These are phyloP conservation scores for Xylaria palmicola DNA, from an alignment of 495 filamentous ascomycete genomes.

Conservation along the genomic window DNA sequence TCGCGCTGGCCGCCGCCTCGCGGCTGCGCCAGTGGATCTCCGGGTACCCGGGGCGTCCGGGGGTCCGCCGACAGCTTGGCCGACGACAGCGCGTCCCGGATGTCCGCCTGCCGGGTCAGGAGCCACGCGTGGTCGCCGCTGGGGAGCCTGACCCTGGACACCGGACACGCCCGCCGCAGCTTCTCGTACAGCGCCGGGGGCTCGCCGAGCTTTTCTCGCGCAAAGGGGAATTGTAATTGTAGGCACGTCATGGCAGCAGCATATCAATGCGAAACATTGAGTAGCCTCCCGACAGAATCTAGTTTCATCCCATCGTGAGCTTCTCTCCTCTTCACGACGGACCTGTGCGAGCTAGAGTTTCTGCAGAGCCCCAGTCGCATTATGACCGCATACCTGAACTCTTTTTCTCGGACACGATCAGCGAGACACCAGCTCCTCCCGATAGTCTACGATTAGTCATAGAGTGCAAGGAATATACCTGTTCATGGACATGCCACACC, in stretches of 20 bases:
- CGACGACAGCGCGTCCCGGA: slow-evolving; percentile 43
- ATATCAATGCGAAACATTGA: no score
- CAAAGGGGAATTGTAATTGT: slow-evolving; percentile 51
- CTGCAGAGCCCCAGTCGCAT: not conserved
- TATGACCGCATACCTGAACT: slow-evolving; percentile 1
- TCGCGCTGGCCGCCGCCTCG: no score
- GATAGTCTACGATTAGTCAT: not conserved
- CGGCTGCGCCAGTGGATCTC: slow-evolving; percentile 29
- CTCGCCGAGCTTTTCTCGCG: slow-evolving; percentile 36
- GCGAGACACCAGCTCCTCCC: not conserved
- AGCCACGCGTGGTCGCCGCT: slow-evolving; percentile 46
- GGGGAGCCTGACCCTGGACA: slow-evolving; percentile 45
- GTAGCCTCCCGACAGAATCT: no score
- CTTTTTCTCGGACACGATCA: not conserved
- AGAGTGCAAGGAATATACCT: not conserved
- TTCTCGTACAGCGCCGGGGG: slow-evolving; percentile 43
- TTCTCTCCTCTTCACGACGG: not conserved
- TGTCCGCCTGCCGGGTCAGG: slow-evolving; percentile 45
- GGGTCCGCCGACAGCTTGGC: slow-evolving; percentile 37
- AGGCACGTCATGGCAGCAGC: no score
- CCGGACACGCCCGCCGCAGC: slow-evolving; percentile 38
- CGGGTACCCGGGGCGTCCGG: slow-evolving; percentile 40
- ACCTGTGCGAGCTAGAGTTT: not conserved
- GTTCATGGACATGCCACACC: not conserved
- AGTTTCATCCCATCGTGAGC: not conserved